Percentiles rank a stretch among this genome's conserved stretches.
These are phyloP conservation scores for Ichthyophthirius multifiliis DNA, from an alignment of 169 alveolate species.

Conservation along the genomic window DNA sequence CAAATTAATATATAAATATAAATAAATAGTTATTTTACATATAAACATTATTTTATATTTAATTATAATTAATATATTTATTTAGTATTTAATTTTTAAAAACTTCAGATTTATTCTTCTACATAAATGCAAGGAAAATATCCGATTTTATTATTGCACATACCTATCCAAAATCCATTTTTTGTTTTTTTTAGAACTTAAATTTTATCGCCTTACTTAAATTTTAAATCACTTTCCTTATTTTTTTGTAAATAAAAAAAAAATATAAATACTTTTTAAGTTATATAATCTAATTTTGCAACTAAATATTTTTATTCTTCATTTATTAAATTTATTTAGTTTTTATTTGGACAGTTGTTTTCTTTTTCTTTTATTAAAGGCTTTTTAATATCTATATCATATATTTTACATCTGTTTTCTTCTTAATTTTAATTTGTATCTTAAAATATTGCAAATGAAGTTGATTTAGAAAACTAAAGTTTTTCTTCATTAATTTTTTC, in stretches of 20 bases:
- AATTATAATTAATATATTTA: too few relatives aligned
- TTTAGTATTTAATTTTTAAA: too few relatives aligned
- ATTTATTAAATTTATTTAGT: not conserved
- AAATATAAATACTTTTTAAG: not conserved
- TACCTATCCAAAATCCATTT: constrained; percentile 22
- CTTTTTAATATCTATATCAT: not conserved
- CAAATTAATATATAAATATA: too few relatives aligned
- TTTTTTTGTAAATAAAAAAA: too few relatives aligned
- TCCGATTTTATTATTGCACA: constrained; percentile 12
- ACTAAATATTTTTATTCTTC: not conserved
- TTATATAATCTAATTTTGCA: not conserved
- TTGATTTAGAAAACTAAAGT: too few relatives aligned
- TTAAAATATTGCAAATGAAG: too few relatives aligned
- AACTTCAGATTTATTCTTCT: too few relatives aligned
- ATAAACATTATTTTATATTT: too few relatives aligned
- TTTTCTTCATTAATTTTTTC: too few relatives aligned
- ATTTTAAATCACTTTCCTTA: not conserved
- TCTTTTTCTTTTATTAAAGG: not conserved
- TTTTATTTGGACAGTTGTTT: not conserved
- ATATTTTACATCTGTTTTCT: too few relatives aligned
- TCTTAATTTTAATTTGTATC: too few relatives aligned
- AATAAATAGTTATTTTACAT: too few relatives aligned
- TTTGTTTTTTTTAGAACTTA: constrained; percentile 14
- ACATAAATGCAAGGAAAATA: constrained; percentile 13
- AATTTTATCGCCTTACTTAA: constrained; percentile 10